Percentiles rank a stretch among this genome's conserved stretches.
phyloP scores from a whole-genome alignment of 805 yeast genomes.

The Wickerhamiella siamensis region DNA sequence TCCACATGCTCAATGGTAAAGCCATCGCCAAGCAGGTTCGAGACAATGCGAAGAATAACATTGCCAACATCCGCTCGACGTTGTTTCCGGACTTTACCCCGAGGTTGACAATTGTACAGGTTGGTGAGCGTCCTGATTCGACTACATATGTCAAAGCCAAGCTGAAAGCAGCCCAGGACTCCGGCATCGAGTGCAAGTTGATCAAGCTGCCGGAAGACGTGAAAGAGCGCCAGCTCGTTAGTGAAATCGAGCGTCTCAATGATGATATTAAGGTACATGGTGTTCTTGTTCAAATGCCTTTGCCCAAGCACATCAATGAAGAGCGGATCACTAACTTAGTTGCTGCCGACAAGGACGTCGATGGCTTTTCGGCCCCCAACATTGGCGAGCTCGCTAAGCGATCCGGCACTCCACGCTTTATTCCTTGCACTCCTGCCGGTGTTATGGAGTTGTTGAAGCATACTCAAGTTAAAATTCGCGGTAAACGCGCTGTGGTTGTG shows the following conservation, averaged over 20 bases:
- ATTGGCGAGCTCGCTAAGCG: constrained; percentile 84
- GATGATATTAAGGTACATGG: constrained; percentile 71
- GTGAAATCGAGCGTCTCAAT: constrained; percentile 49
- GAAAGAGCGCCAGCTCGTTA: constrained; percentile 42
- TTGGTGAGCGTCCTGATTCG: constrained; percentile 83
- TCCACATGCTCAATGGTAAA: constrained; percentile 42
- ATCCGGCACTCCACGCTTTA: constrained; percentile 66
- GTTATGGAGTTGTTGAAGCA: constrained; percentile 64
- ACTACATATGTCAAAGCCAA: constrained; percentile 86
- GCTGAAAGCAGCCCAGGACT: constrained; percentile 72
- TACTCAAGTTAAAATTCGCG: constrained; percentile 49
- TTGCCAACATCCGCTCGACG: constrained; percentile 30
- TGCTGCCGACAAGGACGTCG: constrained; percentile 76
- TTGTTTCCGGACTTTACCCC: constrained; percentile 49
- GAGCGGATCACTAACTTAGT: constrained; percentile 66
- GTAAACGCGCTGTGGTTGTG: constrained; percentile 76
- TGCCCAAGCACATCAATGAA: constrained; percentile 73
- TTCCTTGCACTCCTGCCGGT: constrained; percentile 95
- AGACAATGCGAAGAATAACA: constrained; percentile 36
- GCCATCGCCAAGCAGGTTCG: constrained; percentile 40
- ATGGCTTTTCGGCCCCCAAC: constrained; percentile 81
- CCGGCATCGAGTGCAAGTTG: constrained; percentile 57
- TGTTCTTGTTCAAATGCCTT: constrained; percentile 75
- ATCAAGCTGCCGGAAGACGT: constrained; percentile 49
- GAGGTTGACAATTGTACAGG: constrained; percentile 69